phyloP scores from a whole-genome alignment of 768 basidiomycete species.

The Candolleomyces efflorescens region DNA sequence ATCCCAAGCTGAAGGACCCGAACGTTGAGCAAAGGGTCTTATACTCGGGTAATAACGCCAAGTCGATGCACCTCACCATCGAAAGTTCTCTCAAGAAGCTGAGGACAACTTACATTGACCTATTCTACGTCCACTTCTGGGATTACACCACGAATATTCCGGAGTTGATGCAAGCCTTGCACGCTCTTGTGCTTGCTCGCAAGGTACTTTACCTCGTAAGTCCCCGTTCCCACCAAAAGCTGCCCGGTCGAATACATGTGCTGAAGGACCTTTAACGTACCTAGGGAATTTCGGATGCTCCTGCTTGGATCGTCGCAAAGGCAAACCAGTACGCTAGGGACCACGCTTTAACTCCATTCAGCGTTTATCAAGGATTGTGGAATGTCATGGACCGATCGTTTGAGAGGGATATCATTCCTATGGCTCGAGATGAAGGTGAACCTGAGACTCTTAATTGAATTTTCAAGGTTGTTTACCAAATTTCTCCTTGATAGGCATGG shows the following conservation, averaged over 20 bases:
- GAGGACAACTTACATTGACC: constrained; percentile 30
- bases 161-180: constrained; percentile 52
- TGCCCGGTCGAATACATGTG: background rate
- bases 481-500: constrained; percentile 28
- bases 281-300: constrained; percentile 11
- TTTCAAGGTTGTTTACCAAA: constrained; percentile 22
- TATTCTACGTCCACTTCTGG: constrained; percentile 44
- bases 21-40: constrained; percentile 25
- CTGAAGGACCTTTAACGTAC: constrained; percentile 14
- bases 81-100: constrained; percentile 37
- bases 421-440: constrained; percentile 33
- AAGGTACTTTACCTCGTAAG: constrained; percentile 43
- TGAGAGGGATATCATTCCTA: constrained; percentile 19
- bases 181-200: constrained; percentile 44
- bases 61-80: constrained; percentile 35
- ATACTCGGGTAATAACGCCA: constrained; percentile 35
- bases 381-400: constrained; percentile 9
- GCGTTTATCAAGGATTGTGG: constrained; percentile 11
- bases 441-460: constrained; percentile 17
- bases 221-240: background rate
- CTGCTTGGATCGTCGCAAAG: constrained; percentile 10
- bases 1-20: constrained; percentile 20
- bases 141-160: constrained; percentile 46
- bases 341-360: constrained; percentile 12
- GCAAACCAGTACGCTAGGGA: constrained; percentile 13